A percentile compares a stretch with the other conserved stretches of the same genome.
phyloP scores from a whole-genome alignment of 2,329 filamentous ascomycete species.

The Monosporascus sp. region DNA sequence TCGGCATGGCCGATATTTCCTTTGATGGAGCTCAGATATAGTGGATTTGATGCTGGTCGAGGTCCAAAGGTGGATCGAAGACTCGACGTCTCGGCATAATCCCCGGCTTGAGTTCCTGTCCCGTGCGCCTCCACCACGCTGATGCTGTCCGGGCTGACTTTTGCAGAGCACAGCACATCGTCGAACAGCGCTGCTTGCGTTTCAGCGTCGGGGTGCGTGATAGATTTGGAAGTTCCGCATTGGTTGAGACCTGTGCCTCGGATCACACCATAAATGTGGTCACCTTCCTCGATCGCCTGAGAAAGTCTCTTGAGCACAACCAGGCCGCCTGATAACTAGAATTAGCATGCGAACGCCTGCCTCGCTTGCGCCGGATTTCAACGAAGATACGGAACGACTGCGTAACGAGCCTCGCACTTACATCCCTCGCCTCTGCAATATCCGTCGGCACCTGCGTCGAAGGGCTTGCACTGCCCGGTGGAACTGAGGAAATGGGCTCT shows the following conservation, averaged over 20 bases:
- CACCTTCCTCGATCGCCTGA: slow-evolving; percentile 8
- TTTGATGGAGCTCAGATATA: slow-evolving; percentile 27
- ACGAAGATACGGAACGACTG: too few relatives aligned
- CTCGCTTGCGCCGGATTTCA: too few relatives aligned
- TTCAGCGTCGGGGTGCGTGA: slow-evolving; percentile 16
- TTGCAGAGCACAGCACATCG: slow-evolving; percentile 48
- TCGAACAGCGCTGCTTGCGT: slow-evolving; percentile 35
- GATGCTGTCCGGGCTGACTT: slow-evolving; percentile 52
- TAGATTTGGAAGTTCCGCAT: slow-evolving; percentile 12
- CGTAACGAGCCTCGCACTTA: too few relatives aligned
- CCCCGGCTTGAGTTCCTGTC: slow-evolving; percentile 61
- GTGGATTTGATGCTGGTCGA: slow-evolving; percentile 44
- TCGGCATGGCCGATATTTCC: slow-evolving; percentile 20
- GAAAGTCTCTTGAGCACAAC: slow-evolving; percentile 9
- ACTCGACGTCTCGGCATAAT: slow-evolving; percentile 49
- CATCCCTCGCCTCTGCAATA: slow-evolving; percentile 10
- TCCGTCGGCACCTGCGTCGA: slow-evolving; percentile 8
- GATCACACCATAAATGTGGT: slow-evolving; percentile 11
- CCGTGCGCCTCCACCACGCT: slow-evolving; percentile 62
- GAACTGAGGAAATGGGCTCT: slow-evolving; percentile 10
- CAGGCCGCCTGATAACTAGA: background rate
- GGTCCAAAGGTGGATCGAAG: slow-evolving; percentile 4
- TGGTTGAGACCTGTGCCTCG: slow-evolving; percentile 10
- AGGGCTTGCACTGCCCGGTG: slow-evolving; percentile 8
- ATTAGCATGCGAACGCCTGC: too few relatives aligned